phyloP scores from a whole-genome alignment of 2,329 filamentous ascomycete species.

The Exophiala sideris region DNA sequence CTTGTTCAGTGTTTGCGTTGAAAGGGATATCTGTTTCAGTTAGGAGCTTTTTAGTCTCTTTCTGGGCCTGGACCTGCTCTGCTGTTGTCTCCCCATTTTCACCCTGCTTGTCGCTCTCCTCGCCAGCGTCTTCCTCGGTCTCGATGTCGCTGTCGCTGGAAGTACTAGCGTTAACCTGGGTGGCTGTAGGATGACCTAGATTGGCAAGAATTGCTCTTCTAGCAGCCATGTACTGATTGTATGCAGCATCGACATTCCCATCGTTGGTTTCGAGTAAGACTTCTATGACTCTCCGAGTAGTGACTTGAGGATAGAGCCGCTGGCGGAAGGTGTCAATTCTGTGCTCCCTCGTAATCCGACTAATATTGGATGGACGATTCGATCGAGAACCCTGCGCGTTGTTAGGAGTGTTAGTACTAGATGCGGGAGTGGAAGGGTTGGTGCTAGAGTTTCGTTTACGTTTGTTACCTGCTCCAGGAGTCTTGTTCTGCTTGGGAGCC shows the following conservation, averaged over 20 bases:
- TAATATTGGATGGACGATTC: not conserved
- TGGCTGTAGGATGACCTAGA: too few relatives aligned
- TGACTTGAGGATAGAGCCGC: not conserved
- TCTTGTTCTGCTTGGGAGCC: too few relatives aligned
- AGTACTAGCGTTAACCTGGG: too few relatives aligned
- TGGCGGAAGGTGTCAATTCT: not conserved
- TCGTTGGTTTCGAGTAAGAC: not conserved
- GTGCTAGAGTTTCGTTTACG: too few relatives aligned
- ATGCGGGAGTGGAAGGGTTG: too few relatives aligned
- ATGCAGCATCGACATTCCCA: too few relatives aligned
- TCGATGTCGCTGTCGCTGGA: not conserved
- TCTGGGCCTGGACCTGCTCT: not conserved
- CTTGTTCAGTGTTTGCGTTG: conserved; percentile 8
- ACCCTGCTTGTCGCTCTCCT: not conserved
- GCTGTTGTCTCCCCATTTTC: not conserved
- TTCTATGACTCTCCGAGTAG: not conserved
- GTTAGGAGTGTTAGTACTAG: not conserved
- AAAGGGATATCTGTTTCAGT: not conserved
- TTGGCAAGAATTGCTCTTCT: too few relatives aligned
- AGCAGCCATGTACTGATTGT: too few relatives aligned
- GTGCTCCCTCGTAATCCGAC: not conserved
- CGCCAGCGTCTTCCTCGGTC: not conserved
- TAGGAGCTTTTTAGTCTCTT: not conserved
- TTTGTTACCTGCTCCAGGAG: too few relatives aligned
- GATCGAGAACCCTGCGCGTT: not conserved